Conservation (phyloP, 495 filamentous ascomycete genomes). For the Talaromyces proteolyticus region DNA sequence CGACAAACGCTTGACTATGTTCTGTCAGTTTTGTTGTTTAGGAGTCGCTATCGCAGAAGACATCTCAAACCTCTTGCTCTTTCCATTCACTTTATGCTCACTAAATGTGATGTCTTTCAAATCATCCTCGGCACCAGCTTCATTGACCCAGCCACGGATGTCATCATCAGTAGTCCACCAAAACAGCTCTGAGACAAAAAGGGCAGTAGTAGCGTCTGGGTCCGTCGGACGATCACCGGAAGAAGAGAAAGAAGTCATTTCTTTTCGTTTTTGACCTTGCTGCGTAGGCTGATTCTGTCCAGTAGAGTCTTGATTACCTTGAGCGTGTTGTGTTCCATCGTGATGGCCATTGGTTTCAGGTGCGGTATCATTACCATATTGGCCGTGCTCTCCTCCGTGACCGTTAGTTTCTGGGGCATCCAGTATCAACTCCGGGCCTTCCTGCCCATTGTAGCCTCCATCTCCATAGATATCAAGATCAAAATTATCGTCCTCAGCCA, state of each 20-base stretch:
- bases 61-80: constrained; percentile 87
- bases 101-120: constrained; percentile 92
- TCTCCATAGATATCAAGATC: constrained; percentile 98
- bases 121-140: constrained; percentile 71
- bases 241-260: constrained; percentile 34
- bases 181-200: constrained; percentile 80
- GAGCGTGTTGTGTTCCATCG: background rate
- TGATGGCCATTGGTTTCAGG: constrained; percentile 9
- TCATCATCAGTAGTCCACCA: constrained; percentile 99
- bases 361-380: constrained; percentile 17
- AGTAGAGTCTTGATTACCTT: constrained; percentile 2
- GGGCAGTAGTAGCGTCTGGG: constrained; percentile 72
- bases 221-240: constrained; percentile 71
- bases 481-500: constrained; percentile 91
- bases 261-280: constrained; percentile 74
- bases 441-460: constrained; percentile 45
- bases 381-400: constrained; percentile 10
- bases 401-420: constrained; percentile 27
- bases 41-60: background rate
- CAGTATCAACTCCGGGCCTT: constrained; percentile 40
- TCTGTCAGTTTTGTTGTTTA: constrained; percentile 8
- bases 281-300: constrained; percentile 24
- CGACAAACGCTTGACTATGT: constrained; percentile 80
- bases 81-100: constrained; percentile 98
- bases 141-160: constrained; percentile 78